Evolutionary conservation across 75 land plant genomes (phyloP).

Genomic region (Azolla pinnata): DNA sequence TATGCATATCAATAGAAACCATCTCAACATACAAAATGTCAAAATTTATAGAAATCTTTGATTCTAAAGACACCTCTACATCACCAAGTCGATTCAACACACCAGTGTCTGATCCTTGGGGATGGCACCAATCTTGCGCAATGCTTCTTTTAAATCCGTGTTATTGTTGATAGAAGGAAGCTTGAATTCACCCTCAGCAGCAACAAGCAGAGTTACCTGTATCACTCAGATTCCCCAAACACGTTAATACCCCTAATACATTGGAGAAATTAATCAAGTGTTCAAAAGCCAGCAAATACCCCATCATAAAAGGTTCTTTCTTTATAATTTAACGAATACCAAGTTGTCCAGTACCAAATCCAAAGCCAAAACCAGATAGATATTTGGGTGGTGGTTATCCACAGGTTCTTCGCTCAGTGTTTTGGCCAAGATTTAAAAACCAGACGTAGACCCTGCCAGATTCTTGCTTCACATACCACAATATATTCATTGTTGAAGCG

Average conservation of each 20-base stretch:
- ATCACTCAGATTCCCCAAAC: too few relatives aligned
- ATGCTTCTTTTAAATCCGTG: conserved; percentile 67
- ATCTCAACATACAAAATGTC: neutral
- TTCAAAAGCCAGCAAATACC: too few relatives aligned
- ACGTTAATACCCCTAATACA: too few relatives aligned
- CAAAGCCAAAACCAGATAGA: too few relatives aligned
- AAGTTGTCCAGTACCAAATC: too few relatives aligned
- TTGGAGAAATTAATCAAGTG: too few relatives aligned
- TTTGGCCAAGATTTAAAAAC: too few relatives aligned
- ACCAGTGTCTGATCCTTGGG: conserved; percentile 68
- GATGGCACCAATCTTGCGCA: conserved; percentile 81
- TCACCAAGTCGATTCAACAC: neutral
- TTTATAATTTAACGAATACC: too few relatives aligned
- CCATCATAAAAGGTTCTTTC: too few relatives aligned
- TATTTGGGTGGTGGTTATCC: too few relatives aligned
- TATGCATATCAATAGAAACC: conserved; percentile 12
- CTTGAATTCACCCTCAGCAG: conserved; percentile 88
- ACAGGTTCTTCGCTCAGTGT: too few relatives aligned
- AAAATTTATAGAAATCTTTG: neutral
- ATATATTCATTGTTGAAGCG: conserved; percentile 90
- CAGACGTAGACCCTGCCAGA: too few relatives aligned
- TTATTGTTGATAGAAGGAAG: conserved; percentile 71
- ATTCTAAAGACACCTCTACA: conserved; percentile 5
- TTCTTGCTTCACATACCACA: conserved; percentile 80
- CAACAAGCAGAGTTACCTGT: conserved; percentile 89